Evolutionary conservation across 306 rosid species (phyloP).

Genomic region (Senna siamea): DNA sequence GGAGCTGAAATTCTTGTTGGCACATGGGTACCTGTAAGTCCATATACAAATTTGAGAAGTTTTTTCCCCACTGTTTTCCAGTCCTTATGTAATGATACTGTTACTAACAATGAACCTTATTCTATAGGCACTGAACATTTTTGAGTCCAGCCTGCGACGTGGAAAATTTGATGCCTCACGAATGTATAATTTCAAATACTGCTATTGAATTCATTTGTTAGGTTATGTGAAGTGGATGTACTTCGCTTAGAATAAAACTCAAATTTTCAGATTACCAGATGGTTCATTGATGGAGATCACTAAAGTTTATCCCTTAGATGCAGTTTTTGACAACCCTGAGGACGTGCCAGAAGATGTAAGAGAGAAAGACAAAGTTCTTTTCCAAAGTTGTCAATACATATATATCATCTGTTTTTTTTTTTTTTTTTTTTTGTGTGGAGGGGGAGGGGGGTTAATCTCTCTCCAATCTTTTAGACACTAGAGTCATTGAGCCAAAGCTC

Average conservation of each 20-base stretch:
- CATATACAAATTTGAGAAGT: slow-evolving; percentile 9
- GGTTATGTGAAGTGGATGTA: slow-evolving; percentile 15
- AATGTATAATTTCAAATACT: slow-evolving; percentile 53
- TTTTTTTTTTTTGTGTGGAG: too few species aligned
- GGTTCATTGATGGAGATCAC: slow-evolving; percentile 92
- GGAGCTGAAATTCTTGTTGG: slow-evolving; percentile 99
- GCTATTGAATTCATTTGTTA: slow-evolving; percentile 27
- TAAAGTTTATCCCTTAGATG: slow-evolving; percentile 93
- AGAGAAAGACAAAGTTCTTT: slow-evolving; percentile 33
- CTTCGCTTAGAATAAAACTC: slow-evolving; percentile 35
- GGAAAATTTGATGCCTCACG: slow-evolving; percentile 95
- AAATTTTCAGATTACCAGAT: slow-evolving; percentile 77
- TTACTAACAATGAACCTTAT: slow-evolving; percentile 39
- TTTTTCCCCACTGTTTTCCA: slow-evolving; percentile 4
- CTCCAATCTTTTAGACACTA: too few species aligned
- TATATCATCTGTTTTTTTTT: background rate
- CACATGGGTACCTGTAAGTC: slow-evolving; percentile 98
- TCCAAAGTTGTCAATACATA: slow-evolving; percentile 25
- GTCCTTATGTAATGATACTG: slow-evolving; percentile 24
- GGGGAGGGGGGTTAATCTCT: too few species aligned
- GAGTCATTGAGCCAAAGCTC: too few species aligned
- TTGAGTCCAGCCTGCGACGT: slow-evolving; percentile 90
- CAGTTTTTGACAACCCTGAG: slow-evolving; percentile 87
- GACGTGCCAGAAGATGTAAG: slow-evolving; percentile 97
- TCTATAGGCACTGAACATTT: slow-evolving; percentile 84